Percentiles rank a stretch among this genome's conserved stretches.
Evolutionary conservation across 225 moss, liverwort and hornwort genomes (phyloP).

Genomic region (Sphagnum contortum): DNA sequence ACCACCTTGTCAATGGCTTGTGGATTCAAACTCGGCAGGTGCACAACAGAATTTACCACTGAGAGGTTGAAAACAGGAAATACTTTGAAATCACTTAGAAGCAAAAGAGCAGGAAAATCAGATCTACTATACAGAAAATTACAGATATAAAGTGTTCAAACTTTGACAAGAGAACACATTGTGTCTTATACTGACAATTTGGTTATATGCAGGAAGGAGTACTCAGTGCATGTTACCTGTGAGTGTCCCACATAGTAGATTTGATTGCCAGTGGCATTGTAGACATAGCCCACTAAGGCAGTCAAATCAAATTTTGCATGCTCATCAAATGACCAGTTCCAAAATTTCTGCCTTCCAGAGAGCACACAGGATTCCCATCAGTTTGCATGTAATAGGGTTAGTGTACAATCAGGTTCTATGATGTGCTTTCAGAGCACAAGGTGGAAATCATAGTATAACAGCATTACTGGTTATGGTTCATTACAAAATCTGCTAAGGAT

Average conservation of each 20-base stretch:
- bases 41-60: too few species aligned
- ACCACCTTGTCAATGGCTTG: too few species aligned
- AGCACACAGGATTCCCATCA: too few species aligned
- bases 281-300: slow-evolving; percentile 44
- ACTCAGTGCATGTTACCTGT: slow-evolving; percentile 29
- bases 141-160: too few species aligned
- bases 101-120: too few species aligned
- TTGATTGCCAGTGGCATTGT: slow-evolving; percentile 27
- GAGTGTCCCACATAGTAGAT: slow-evolving; percentile 76
- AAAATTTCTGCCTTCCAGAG: slow-evolving; percentile 17
- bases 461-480: too few species aligned
- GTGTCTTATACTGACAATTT: too few species aligned
- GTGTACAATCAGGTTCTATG: not conserved
- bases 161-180: too few species aligned
- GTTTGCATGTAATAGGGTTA: not conserved
- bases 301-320: slow-evolving; percentile 60
- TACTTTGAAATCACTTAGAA: not conserved
- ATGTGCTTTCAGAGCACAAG: too few species aligned
- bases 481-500: too few species aligned
- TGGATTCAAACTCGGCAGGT: too few species aligned
- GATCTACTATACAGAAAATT: not conserved
- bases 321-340: slow-evolving; percentile 60
- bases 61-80: not conserved
- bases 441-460: not conserved
- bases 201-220: not conserved